Conservation (phyloP, 805 yeast genomes). For the Metschnikowia similis region DNA sequence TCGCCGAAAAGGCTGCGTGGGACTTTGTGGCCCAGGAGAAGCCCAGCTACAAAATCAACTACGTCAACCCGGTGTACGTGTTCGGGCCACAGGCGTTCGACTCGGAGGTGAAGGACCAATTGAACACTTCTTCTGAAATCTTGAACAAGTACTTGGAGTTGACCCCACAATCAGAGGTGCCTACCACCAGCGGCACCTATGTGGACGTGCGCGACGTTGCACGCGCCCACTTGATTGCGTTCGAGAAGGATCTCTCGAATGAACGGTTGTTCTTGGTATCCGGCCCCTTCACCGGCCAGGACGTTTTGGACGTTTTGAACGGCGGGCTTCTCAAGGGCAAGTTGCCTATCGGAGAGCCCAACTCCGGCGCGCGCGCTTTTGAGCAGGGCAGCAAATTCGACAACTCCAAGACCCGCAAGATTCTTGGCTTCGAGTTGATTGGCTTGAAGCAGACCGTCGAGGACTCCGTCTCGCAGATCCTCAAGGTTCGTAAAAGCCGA, state of each 20-base stretch:
- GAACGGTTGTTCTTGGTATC: slow-evolving; percentile 29
- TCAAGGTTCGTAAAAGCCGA: not conserved
- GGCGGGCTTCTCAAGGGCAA: slow-evolving; percentile 40
- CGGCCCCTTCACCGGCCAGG: slow-evolving; percentile 23
- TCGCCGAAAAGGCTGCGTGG: slow-evolving; percentile 48
- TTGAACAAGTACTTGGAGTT: slow-evolving; percentile 39
- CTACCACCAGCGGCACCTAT: slow-evolving; percentile 20
- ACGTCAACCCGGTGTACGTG: slow-evolving; percentile 20
- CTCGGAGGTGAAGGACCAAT: slow-evolving; percentile 25
- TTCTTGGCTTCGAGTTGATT: slow-evolving; percentile 38
- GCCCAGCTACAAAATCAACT: slow-evolving; percentile 34
- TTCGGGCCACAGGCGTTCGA: slow-evolving; percentile 27
- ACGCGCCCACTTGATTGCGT: slow-evolving; percentile 14
- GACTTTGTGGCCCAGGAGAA: slow-evolving; percentile 26
- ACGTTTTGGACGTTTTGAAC: slow-evolving; percentile 30
- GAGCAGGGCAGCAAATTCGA: slow-evolving; percentile 24
- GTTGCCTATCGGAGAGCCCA: slow-evolving; percentile 42
- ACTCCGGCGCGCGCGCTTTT: slow-evolving; percentile 20
- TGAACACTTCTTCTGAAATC: slow-evolving; percentile 35
- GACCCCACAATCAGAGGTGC: slow-evolving; percentile 17
- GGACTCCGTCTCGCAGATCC: slow-evolving; percentile 42
- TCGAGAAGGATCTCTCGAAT: slow-evolving; percentile 12
- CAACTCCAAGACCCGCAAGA: slow-evolving; percentile 29
- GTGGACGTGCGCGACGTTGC: slow-evolving; percentile 24
- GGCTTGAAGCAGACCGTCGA: slow-evolving; percentile 36